Evolutionary conservation across 140 eudicot genomes (phyloP).

Genomic region (Erigeron philadelphicus): DNA sequence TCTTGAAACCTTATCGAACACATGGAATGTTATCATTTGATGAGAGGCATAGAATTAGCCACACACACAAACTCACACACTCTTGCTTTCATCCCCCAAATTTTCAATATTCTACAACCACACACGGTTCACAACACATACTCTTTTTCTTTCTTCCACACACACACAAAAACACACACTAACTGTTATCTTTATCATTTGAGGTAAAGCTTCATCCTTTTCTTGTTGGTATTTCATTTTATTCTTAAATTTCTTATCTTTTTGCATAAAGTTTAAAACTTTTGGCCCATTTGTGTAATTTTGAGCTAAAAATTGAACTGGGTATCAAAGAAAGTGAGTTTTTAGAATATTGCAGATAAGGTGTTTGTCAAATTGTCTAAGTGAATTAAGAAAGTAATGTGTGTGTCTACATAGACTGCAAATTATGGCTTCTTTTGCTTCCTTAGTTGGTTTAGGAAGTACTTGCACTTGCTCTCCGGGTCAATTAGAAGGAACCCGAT

Average conservation of each 20-base stretch:
- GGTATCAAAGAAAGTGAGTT: conserved; percentile 12
- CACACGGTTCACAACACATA: conserved; percentile 27
- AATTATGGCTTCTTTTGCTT: conserved; percentile 66
- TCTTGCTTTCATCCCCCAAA: conserved; percentile 31
- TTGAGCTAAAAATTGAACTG: conserved; percentile 11
- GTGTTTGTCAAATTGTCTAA: conserved; percentile 26
- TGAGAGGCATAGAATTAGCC: conserved; percentile 34
- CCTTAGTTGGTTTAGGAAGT: conserved; percentile 82
- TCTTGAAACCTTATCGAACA: conserved; percentile 38
- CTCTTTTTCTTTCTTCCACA: conserved; percentile 22
- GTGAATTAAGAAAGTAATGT: conserved; percentile 34
- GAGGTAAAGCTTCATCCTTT: conserved; percentile 29
- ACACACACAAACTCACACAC: conserved; percentile 27
- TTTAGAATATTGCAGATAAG: conserved; percentile 26
- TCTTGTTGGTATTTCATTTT: conserved; percentile 18
- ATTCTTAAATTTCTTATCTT: conserved; percentile 1
- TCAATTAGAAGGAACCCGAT: conserved; percentile 48
- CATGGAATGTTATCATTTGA: conserved; percentile 39
- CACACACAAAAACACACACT: conserved; percentile 16
- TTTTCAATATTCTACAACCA: conserved; percentile 29
- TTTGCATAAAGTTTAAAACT: neutral
- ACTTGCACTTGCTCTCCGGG: conserved; percentile 51
- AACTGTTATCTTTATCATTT: conserved; percentile 26
- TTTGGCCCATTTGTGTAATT: conserved; percentile 8
- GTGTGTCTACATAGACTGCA: conserved; percentile 29